Evolutionary conservation across 805 yeast genomes (phyloP).

Genomic region (Debaryomyces hansenii): DNA sequence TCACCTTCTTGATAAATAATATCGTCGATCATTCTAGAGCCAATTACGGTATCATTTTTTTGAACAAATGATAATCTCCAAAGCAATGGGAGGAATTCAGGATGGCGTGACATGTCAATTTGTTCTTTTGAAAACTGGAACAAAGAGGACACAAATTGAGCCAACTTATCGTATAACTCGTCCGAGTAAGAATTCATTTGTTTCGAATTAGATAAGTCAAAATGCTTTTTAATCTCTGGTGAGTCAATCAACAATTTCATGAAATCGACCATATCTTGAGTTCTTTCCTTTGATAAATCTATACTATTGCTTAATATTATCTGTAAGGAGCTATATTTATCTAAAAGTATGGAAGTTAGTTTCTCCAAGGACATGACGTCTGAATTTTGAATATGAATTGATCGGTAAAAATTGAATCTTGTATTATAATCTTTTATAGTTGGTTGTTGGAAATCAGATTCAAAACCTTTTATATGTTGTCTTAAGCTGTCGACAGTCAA

Average conservation of each 20-base stretch:
- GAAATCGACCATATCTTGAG: conserved; percentile 28
- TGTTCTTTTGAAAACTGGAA: conserved; percentile 24
- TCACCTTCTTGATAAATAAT: conserved; percentile 17
- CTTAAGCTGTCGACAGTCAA: not conserved
- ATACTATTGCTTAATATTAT: conserved; percentile 8
- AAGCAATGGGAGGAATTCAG: conserved; percentile 33
- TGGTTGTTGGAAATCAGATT: conserved; percentile 5
- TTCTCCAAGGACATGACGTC: conserved; percentile 22
- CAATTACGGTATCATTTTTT: conserved; percentile 12
- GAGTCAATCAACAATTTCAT: conserved; percentile 37
- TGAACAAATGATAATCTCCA: conserved; percentile 30
- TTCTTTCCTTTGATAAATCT: conserved; percentile 16
- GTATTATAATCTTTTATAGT: conserved; percentile 17
- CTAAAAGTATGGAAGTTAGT: conserved; percentile 23
- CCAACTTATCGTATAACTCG: conserved; percentile 19
- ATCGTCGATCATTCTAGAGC: conserved; percentile 24
- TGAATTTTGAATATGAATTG: conserved; percentile 27
- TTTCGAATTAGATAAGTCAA: conserved; percentile 2
- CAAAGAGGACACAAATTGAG: conserved; percentile 27
- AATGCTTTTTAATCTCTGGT: conserved; percentile 15
- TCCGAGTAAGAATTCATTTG: conserved; percentile 15
- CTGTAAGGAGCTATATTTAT: conserved; percentile 25
- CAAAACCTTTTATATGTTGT: not conserved
- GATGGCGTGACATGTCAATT: conserved; percentile 22
- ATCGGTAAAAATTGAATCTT: conserved; percentile 22